Evolutionary conservation across 192 early-diverging fungal species (phyloP).

Genomic region (Coemansia pectinata): DNA sequence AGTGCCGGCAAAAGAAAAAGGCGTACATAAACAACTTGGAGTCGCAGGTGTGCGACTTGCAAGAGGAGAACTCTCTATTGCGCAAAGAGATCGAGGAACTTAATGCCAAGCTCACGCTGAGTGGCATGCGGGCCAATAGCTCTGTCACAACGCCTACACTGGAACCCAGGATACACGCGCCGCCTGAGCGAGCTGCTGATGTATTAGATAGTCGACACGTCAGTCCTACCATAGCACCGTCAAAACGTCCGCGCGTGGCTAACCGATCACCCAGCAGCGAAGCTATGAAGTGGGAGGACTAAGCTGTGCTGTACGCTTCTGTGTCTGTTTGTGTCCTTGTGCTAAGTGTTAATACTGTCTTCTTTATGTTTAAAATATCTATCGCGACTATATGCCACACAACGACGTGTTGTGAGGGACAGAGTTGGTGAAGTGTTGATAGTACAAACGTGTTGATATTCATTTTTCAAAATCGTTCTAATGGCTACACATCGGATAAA

Average conservation of each 20-base stretch:
- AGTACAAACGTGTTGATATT: not conserved
- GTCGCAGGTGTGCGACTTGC: slow-evolving; percentile 60
- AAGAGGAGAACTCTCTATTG: slow-evolving; percentile 64
- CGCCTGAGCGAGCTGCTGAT: not conserved
- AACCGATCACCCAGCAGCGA: slow-evolving; percentile 21
- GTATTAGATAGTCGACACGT: not conserved
- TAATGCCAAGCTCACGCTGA: slow-evolving; percentile 64
- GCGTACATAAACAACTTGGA: slow-evolving; percentile 74
- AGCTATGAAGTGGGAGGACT: slow-evolving; percentile 8
- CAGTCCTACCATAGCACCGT: slow-evolving; percentile 19
- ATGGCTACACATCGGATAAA: not conserved
- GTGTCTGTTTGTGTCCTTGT: not conserved
- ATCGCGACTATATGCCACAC: not conserved
- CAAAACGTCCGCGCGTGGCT: slow-evolving; percentile 39
- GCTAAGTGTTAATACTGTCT: not conserved
- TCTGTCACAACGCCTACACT: slow-evolving; percentile 32
- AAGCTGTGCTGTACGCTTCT: not conserved
- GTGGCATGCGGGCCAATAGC: slow-evolving; percentile 54
- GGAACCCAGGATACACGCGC: not conserved
- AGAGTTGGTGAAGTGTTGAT: not conserved
- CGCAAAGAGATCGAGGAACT: slow-evolving; percentile 71
- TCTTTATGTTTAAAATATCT: not conserved
- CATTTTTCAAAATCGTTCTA: not conserved
- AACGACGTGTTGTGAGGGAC: not conserved
- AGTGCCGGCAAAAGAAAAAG: slow-evolving; percentile 84